Evolutionary conservation across 257 asterid genomes (phyloP).

Genomic region (Solanum dulcamara): DNA sequence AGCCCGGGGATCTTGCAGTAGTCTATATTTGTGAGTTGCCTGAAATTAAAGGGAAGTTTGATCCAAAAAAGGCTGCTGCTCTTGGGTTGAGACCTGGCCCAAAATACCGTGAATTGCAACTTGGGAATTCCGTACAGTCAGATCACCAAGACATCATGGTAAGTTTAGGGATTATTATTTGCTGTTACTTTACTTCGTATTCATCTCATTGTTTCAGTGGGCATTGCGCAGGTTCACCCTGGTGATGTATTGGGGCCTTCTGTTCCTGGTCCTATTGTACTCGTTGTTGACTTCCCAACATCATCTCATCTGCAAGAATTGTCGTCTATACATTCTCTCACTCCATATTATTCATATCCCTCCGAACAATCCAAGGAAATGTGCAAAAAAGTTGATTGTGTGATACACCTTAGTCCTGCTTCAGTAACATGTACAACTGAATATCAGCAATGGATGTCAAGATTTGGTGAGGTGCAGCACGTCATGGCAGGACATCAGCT

Average conservation of each 20-base stretch:
- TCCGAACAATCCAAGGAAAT: constrained; percentile 23
- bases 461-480: constrained; percentile 79
- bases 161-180: constrained; percentile 1
- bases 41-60: constrained; percentile 86
- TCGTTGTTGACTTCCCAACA: constrained; percentile 91
- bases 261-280: constrained; percentile 76
- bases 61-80: constrained; percentile 61
- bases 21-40: constrained; percentile 78
- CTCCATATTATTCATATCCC: constrained; percentile 41
- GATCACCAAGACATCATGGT: constrained; percentile 69
- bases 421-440: constrained; percentile 34
- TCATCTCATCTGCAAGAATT: constrained; percentile 46
- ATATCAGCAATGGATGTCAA: constrained; percentile 77
- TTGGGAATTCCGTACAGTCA: constrained; percentile 72
- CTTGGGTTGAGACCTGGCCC: constrained; percentile 89
- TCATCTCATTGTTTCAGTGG: neutral
- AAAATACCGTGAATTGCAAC: constrained; percentile 74
- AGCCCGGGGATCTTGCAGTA: constrained; percentile 78
- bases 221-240: constrained; percentile 60
- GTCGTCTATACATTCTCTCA: constrained; percentile 32
- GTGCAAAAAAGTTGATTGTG: constrained; percentile 67
- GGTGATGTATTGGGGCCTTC: constrained; percentile 86
- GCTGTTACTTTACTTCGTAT: neutral
- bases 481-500: constrained; percentile 95
- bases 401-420: constrained; percentile 73